Base-by-base conservation (phyloP, 768 basidiomycete genomes). In the Hemileccinum impolitum region DNA sequence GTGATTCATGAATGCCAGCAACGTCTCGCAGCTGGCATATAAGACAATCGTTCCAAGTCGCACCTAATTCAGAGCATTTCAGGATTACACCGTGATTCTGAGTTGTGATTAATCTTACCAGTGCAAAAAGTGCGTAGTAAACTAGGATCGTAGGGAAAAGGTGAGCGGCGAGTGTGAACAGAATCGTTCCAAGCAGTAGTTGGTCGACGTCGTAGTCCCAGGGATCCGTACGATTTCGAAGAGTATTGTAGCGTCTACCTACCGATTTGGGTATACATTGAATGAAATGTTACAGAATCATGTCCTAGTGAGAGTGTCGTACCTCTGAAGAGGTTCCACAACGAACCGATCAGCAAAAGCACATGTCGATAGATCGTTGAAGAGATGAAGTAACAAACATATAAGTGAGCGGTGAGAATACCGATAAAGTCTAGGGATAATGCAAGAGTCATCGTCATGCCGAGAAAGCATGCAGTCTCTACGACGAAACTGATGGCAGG, bases 271-370 rank as follows among this genome's bases (percentile, higher is more conserved):
- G 48, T 54, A 35, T 47, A 38, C 3, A 17, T 42, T 23, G 25
- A 38, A 31, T 45, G 11, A 45, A 8, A 21, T 19, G n/a, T 15
- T 8, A 32, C 7, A n/a, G n/a, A 44, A 21, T 31, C 18, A 39
- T 23, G 17, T 21, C 12, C 42, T 37, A 45, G 19, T n/a, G n/a
- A n/a, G 17, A 3, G 32, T 11, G 2, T 51, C 74, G 39, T 46
- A 88, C 94, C 95, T 69, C 93, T 76, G 64, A 97, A 96, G 18
- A 97, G 76, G 60, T 90, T 90, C 84, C 90, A 95, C 28, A 97
- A 67, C 1, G 82, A 88, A 31, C 77, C 78, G 17, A 78, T 74
- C 21, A 76, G 77, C 21, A 70, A 71, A 37, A 85, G 72, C 57
- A 82, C 80, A 52, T 73, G 78, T 41, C 72, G 75, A 60, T 87